Evolutionary conservation across 805 yeast genomes (phyloP), one percentile per base, ranked within the genome.

Genomic region (Starmerella ratchasimensis): DNA sequence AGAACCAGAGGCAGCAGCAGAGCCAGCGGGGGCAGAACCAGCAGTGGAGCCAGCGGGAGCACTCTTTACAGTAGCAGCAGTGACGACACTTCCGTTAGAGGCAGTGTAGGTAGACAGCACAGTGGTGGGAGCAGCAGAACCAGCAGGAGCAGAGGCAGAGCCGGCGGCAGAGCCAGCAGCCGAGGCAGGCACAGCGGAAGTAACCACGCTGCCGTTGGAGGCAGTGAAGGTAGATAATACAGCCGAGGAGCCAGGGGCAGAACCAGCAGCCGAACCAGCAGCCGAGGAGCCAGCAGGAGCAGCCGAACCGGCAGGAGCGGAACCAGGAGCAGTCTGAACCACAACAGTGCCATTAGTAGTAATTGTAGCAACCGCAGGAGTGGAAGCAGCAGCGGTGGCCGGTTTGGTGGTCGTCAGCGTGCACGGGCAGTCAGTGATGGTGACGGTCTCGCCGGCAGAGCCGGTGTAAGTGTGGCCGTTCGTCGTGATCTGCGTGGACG

Each of bases 331-430:
- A n/a, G n/a, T n/a, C n/a, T n/a, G n/a, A n/a, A n/a, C n/a, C n/a
- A n/a, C n/a, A n/a, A n/a, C n/a, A n/a, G n/a, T n/a, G n/a, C n/a
- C n/a, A n/a, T n/a, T n/a, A n/a, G n/a, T n/a, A n/a, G n/a, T n/a
- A n/a, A n/a, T n/a, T n/a, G n/a, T n/a, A n/a, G n/a, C n/a, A n/a
- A n/a, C n/a, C n/a, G n/a, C n/a, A n/a, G n/a, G n/a, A n/a, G 10
- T 26, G 17, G 41, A 31, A 14, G 43, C 23, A 15, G 40, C 31
- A n/a, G 28, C 19, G 15, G 15, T 11, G 27, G 36, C 13, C 15
- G 37, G 76, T 61, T 77, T 69, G 68, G 62, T 22, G 35, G 32
- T 9, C 16, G 39, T 23, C 3, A 41, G n/a, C 4, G 44, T 41
- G 27, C 42, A 41, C 11, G 44, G 44, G 25, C 44, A 40, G 28